Evolutionary conservation across 768 basidiomycete genomes (phyloP).

Genomic region (Mycena rebaudengoi): DNA sequence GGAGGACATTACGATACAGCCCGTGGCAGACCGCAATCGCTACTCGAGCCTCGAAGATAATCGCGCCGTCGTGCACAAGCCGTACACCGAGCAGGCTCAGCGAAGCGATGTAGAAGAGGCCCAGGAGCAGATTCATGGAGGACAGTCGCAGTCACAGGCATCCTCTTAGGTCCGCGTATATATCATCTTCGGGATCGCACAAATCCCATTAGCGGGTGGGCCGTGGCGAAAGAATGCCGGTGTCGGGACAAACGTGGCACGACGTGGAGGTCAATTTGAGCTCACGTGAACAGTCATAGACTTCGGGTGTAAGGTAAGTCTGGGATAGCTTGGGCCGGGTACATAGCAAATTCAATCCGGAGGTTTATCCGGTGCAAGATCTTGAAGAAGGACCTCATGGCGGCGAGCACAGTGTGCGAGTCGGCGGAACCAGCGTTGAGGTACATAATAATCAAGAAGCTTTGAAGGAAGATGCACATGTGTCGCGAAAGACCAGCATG

Average conservation of each 20-base stretch:
- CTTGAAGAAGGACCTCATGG: no score
- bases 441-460: no score
- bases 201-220: not conserved
- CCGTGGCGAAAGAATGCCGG: not conserved
- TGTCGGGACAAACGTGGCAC: conserved; percentile 9
- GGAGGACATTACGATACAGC: not conserved
- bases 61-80: conserved; percentile 11
- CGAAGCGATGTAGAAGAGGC: conserved; percentile 23
- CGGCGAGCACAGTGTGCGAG: no score
- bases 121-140: conserved; percentile 18
- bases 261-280: conserved; percentile 15
- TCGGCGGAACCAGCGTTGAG: no score
- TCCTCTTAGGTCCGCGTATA: not conserved
- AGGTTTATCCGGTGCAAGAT: no score
- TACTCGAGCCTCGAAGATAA: conserved; percentile 7
- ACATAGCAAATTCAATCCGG: no score
- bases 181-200: not conserved
- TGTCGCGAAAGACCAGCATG: no score
- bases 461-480: no score
- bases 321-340: no score
- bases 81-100: conserved; percentile 22
- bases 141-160: not conserved
- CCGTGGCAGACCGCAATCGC: no score
- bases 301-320: no score
- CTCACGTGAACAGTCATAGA: no score